A percentile compares a stretch with the other conserved stretches of the same genome.
Conservation (phyloP, 768 basidiomycete species). For the Serendipita sp. region DNA sequence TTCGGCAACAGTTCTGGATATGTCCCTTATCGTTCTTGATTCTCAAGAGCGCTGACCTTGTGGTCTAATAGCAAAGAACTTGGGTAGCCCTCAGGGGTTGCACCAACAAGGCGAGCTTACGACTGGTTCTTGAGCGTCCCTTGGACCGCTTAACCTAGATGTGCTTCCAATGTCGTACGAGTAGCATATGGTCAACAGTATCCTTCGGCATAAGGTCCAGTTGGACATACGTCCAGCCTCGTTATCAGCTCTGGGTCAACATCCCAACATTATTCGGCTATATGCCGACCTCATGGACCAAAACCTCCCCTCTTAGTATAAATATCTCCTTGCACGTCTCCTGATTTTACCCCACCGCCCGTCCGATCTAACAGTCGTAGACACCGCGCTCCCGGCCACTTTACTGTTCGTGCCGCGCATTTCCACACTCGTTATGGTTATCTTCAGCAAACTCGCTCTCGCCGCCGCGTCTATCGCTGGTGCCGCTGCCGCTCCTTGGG, state of each 20-base stretch:
- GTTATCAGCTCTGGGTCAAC: not conserved
- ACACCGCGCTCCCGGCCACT: not conserved
- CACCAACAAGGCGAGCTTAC: no score
- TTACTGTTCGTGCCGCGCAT: not conserved
- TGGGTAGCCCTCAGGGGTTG: no score
- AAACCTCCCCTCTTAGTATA: not conserved
- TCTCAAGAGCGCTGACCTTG: no score
- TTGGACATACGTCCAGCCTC: not conserved
- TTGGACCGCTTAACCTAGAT: no score
- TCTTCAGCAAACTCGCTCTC: constrained; percentile 9
- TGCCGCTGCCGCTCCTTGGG: constrained; percentile 5
- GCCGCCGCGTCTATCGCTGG: constrained; percentile 4
- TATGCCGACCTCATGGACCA: not conserved
- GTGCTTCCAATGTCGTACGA: no score
- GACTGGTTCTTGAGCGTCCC: no score
- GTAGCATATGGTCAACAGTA: no score
- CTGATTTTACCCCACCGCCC: not conserved
- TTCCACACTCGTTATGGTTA: constrained; percentile 1
- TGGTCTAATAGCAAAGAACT: no score
- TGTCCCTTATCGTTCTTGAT: no score
- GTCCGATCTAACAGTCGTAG: constrained; percentile 2
- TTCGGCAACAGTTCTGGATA: no score
- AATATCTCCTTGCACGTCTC: not conserved
- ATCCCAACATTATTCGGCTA: not conserved
- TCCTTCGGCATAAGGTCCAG: no score